These are phyloP conservation scores for Fusarium odoratissimum DNA, from an alignment of 2,329 filamentous ascomycete genomes.

Conservation along the genomic window DNA sequence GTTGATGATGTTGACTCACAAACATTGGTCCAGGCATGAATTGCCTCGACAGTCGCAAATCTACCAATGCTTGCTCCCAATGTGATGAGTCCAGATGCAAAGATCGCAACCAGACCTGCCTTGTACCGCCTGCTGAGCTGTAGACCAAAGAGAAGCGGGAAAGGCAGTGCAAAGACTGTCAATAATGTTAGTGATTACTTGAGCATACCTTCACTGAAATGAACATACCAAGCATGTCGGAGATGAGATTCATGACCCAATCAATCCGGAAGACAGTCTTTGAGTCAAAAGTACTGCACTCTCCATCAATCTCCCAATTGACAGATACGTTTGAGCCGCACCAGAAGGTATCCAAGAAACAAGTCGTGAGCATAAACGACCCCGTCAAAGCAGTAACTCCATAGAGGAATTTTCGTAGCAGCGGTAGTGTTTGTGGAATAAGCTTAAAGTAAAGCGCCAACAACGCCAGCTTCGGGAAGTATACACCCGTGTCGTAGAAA, in stretches of 20 bases:
- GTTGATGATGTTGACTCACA: slow-evolving; percentile 13
- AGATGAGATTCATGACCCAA: slow-evolving; percentile 45
- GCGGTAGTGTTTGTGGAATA: slow-evolving; percentile 43
- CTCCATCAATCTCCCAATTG: slow-evolving; percentile 43
- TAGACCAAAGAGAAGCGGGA: slow-evolving; percentile 31
- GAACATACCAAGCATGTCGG: slow-evolving; percentile 28
- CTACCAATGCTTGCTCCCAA: slow-evolving; percentile 31
- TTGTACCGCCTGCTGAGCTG: slow-evolving; percentile 32
- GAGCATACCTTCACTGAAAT: fast-evolving
- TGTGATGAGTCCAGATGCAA: slow-evolving; percentile 36
- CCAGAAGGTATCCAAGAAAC: slow-evolving; percentile 48
- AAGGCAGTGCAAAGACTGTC: slow-evolving; percentile 29
- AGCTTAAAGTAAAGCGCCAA: slow-evolving; percentile 47
- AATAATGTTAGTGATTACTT: not conserved
- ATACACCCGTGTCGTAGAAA: slow-evolving; percentile 48
- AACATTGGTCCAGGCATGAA: slow-evolving; percentile 42
- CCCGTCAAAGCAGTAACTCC: slow-evolving; percentile 36
- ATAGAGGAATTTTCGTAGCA: slow-evolving; percentile 41
- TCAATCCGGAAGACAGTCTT: slow-evolving; percentile 46
- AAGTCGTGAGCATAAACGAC: slow-evolving; percentile 41
- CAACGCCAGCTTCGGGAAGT: slow-evolving; percentile 46
- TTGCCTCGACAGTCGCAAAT: slow-evolving; percentile 36
- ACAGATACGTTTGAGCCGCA: slow-evolving; percentile 44
- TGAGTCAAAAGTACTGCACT: slow-evolving; percentile 43
- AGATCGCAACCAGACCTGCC: slow-evolving; percentile 27